Evolutionary conservation across 208 protist genomes (phyloP), one percentile per base, ranked within the genome.

Genomic region (Lotmaria passim): DNA sequence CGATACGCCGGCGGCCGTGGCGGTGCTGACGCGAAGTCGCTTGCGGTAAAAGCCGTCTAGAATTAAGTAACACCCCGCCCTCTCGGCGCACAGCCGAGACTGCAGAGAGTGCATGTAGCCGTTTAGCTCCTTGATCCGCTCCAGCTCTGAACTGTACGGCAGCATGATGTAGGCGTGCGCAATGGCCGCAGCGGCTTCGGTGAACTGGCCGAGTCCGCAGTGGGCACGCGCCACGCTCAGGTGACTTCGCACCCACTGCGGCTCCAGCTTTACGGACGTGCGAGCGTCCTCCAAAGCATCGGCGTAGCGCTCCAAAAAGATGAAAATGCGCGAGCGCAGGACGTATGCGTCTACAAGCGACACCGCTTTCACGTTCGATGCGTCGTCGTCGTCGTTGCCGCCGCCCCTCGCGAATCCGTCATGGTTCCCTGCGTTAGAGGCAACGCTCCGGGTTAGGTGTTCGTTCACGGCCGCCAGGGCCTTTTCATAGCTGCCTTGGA

Each of bases 11-110:
- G 76, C 51, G 5, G 41, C 31, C 8, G 78, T 60, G 30, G 26
- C 6, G 12, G 61, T 23, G 51, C 23, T 56, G 5, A 78, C 28
- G 19, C 74, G 28, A 24, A 94, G 71, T 19, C 75, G 66, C 59
- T 90, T 91, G 2, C 78, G 73, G 46, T 94, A 94, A 12, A 69
- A 63, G 41, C 52, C 39, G 69, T 94, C 85, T n/a, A 94, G 44
- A 17, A 63, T 71, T 6, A 93, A 19, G 46, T 57, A 70, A 28
- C 87, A 72, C 24, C 74, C 46, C 30, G 55, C 28, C 43, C 26
- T 58, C 31, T 71, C 70, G 1, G 23, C 56, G 3, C 69, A 61
- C 57, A 93, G 61, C 26, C 53, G 62, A n/a, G 81, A 76, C 59
- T 89, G 75, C 0, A 89, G 36, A 30, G 73, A 65, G 30, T 69